phyloP scores from a whole-genome alignment of 352 stramenopile genomes.

The Poterioochromonas sp. region DNA sequence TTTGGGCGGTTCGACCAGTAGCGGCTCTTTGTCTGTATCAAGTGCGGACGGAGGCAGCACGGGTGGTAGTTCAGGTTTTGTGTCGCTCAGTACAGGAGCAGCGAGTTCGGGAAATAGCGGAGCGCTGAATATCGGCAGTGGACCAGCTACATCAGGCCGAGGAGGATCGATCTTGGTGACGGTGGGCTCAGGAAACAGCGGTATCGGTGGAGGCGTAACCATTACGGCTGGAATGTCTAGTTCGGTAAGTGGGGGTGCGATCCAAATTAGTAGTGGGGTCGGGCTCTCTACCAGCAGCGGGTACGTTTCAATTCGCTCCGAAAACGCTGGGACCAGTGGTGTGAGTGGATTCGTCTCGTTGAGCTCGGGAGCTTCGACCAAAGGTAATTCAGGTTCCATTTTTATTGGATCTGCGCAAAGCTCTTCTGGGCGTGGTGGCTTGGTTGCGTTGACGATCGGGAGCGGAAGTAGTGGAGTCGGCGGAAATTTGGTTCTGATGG shows the following conservation, averaged over 20 bases:
- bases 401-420: slow-evolving; percentile 46
- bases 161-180: slow-evolving; percentile 46
- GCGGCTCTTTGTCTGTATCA: slow-evolving; percentile 49
- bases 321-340: neutral
- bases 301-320: neutral
- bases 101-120: slow-evolving; percentile 41
- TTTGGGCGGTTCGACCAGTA: slow-evolving; percentile 42
- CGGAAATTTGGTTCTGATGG: slow-evolving; percentile 60
- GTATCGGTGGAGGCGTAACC: slow-evolving; percentile 38
- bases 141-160: slow-evolving; percentile 41
- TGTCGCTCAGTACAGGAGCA: slow-evolving; percentile 41
- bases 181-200: neutral
- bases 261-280: neutral
- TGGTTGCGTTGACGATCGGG: slow-evolving; percentile 48
- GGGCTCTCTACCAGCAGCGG: too few species aligned
- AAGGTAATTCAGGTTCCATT: slow-evolving; percentile 45
- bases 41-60: slow-evolving; percentile 36
- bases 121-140: slow-evolving; percentile 47
- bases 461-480: slow-evolving; percentile 65
- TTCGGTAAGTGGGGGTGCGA: neutral
- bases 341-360: neutral
- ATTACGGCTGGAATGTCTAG: slow-evolving; percentile 36
- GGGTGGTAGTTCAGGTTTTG: slow-evolving; percentile 38
- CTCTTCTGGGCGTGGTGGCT: slow-evolving; percentile 44
- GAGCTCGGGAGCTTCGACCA: neutral